Evolutionary conservation across 2,329 filamentous ascomycete species (phyloP), one percentile per base, ranked within the genome.

Genomic region (Rhynchosporium graminicola): DNA sequence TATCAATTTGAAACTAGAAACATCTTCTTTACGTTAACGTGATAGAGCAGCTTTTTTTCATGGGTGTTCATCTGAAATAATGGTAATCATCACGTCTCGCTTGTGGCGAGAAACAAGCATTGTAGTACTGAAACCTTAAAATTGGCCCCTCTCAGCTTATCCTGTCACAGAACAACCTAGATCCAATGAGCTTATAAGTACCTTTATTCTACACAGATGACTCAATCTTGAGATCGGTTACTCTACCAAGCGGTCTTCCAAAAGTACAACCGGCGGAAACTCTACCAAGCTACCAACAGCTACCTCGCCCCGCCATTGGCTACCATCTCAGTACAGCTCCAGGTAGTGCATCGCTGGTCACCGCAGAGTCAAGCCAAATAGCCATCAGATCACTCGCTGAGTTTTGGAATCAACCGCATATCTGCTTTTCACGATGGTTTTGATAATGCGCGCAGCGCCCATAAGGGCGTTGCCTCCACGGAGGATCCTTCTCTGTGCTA

Each of bases 361-460:
- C 20, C 20, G 9, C 33, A 47, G 33, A 48, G 45, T 40, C 56
- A 58, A 31, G 26, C 20, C 29, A 9, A 29, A 38, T 29, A 7
- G 15, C 29, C 43, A 48, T 3, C 55, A 58, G 29, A 45, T 48
- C 31, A n/a, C 4, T 31, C 13, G 26, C 26, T 8, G 6, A 31
- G n/a, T 9, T 20, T 43, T 43, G 20, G 4, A 9, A 60, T 60
- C 42, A 38, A 29, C 40, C 31, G 31, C 48, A 31, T 45, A 33
- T 28, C 42, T 42, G 45, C 10, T 38, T 45, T 28, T 40, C 57
- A 31, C 10, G 26, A 63, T 63, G 61, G 56, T 40, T 20, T 28
- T 56, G 0, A 31, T 60, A 56, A 56, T 60, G 46, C 47, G 61
- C 29, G 38, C 42, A 42, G 33, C 40, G 43, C 56, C 61, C 50